These are phyloP conservation scores for Coemansia sp. DNA, from an alignment of 192 early-diverging fungal species.

Conservation along the genomic window DNA sequence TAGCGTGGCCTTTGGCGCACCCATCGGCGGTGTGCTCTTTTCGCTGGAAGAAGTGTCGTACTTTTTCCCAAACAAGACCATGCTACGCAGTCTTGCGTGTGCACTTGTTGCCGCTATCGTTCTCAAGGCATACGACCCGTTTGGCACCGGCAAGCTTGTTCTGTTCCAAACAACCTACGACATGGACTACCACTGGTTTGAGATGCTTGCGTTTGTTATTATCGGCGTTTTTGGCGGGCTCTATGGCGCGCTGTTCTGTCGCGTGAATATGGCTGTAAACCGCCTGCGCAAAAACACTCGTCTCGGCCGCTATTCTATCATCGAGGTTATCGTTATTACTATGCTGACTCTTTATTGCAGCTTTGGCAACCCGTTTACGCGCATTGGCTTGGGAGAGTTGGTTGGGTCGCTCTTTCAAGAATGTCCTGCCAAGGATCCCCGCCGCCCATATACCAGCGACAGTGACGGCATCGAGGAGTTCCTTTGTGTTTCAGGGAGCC, in stretches of 20 bases:
- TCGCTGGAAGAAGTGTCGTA: conserved; percentile 92
- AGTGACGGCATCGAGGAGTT: conserved; percentile 62
- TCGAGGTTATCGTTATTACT: conserved; percentile 73
- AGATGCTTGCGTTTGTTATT: conserved; percentile 65
- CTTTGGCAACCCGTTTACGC: conserved; percentile 82
- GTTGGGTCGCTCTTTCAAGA: conserved; percentile 88
- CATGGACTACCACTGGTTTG: conserved; percentile 72
- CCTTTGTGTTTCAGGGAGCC: conserved; percentile 59
- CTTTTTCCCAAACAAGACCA: conserved; percentile 65
- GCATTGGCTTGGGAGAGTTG: conserved; percentile 83
- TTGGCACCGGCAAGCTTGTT: conserved; percentile 58
- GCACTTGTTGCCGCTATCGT: conserved; percentile 61
- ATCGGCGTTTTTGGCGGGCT: conserved; percentile 77
- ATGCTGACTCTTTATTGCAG: conserved; percentile 71
- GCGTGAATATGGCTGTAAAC: conserved; percentile 67
- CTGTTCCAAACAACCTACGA: conserved; percentile 65
- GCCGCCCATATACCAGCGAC: conserved; percentile 24
- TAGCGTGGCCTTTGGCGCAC: conserved; percentile 93
- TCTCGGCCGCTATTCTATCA: conserved; percentile 67
- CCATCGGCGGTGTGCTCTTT: conserved; percentile 94
- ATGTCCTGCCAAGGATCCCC: conserved; percentile 58
- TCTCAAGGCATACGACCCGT: conserved; percentile 61
- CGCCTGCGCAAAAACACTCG: conserved; percentile 73
- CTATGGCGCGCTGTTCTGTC: conserved; percentile 78
- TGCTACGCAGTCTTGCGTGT: conserved; percentile 71